These are phyloP conservation scores for Poronia punctata DNA, from an alignment of 495 filamentous ascomycete genomes.

Conservation along the genomic window DNA sequence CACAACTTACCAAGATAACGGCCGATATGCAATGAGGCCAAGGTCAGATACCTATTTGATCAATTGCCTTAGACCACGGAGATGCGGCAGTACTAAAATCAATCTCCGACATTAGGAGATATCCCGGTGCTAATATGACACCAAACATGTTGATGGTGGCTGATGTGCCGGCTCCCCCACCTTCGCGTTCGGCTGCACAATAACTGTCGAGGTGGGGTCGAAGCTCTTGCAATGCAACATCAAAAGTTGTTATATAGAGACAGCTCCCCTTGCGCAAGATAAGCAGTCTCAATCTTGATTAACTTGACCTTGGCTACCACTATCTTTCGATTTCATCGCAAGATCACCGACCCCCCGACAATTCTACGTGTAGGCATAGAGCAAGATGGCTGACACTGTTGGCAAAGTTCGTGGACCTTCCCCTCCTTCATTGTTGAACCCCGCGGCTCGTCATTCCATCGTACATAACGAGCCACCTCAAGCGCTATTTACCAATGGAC, in stretches of 20 bases:
- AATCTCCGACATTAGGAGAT: too few species aligned
- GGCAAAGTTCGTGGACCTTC: constrained; percentile 39
- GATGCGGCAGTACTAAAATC: too few species aligned
- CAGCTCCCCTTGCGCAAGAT: too few species aligned
- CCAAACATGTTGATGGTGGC: not conserved
- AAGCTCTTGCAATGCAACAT: too few species aligned
- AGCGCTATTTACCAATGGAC: not conserved
- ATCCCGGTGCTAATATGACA: too few species aligned
- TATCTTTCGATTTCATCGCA: not conserved
- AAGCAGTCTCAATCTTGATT: not conserved
- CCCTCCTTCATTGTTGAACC: constrained; percentile 8
- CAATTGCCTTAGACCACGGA: too few species aligned
- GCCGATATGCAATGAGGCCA: too few species aligned
- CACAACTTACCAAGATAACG: too few species aligned
- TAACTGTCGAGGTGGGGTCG: constrained; percentile 23
- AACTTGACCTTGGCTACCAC: not conserved
- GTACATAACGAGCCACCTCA: not conserved
- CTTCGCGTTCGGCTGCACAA: constrained; percentile 8
- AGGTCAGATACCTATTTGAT: too few species aligned
- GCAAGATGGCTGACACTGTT: constrained; percentile 39
- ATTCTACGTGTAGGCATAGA: not conserved
- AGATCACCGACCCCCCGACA: not conserved
- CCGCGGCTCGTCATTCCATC: constrained; percentile 16
- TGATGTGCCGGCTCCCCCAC: constrained; percentile 24
- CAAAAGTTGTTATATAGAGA: too few species aligned